phyloP scores from a whole-genome alignment of 495 filamentous ascomycete genomes.

The Neurospora sp. region DNA sequence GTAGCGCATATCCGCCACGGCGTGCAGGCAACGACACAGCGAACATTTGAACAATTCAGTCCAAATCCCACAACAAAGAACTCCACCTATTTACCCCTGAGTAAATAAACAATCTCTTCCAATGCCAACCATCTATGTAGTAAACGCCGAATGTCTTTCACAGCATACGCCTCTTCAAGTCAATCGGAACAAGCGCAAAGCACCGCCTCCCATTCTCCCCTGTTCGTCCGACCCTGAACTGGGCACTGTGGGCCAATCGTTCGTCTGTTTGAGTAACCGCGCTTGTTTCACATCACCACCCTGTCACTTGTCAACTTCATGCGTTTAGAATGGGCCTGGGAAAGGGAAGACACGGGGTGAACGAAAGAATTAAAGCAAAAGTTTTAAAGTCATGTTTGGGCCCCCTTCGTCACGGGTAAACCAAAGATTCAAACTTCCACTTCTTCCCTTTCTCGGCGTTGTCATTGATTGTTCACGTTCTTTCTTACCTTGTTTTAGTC shows the following conservation, averaged over 20 bases:
- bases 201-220: background rate
- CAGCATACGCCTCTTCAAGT: background rate
- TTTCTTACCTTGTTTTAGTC: background rate
- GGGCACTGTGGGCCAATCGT: background rate
- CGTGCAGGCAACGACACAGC: too few species aligned
- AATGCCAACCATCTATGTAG: background rate
- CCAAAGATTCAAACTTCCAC: background rate
- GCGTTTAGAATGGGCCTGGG: background rate
- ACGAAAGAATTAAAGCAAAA: background rate
- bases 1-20: too few species aligned
- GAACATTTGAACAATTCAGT: too few species aligned
- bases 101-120: background rate
- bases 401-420: background rate
- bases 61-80: background rate
- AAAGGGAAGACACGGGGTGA: background rate
- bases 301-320: conserved; percentile 1
- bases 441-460: background rate
- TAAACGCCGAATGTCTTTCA: background rate
- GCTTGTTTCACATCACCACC: conserved; percentile 5
- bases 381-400: background rate
- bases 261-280: conserved; percentile 1
- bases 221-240: background rate
- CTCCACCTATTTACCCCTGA: background rate
- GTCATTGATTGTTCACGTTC: background rate
- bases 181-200: background rate